Base-by-base conservation (phyloP, 2,329 filamentous ascomycete genomes). In the Knufia fluminis region DNA sequence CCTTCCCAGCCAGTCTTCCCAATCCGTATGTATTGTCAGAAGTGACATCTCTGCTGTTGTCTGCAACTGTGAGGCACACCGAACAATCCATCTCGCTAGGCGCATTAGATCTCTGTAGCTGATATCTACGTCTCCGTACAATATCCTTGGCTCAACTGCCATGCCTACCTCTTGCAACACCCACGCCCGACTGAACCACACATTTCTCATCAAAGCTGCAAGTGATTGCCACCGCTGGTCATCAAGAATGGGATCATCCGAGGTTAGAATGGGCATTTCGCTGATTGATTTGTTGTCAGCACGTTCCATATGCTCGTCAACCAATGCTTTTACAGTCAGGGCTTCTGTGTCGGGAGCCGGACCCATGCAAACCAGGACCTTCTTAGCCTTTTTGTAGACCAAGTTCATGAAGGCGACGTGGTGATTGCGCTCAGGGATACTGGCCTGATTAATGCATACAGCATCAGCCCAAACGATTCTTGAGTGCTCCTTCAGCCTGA, bases 381-480 rank as follows among this genome's bases (percentile, higher is more conserved):
- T 38, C 19, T 38, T 31, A 2, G 59, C 60, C 26, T 53, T 52
- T 2, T 39, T 43, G 46, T 58, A 62, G 19, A 61, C 54, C 4
- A 33, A 44, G 17, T 55, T 48, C 59, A 61, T 62, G 22, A 58
- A 52, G 9, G 46, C 50, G 12, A 60, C 59, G 48, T 60, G 58
- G 9, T 54, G 43, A 38, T 54, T 55, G 28, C 52, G 52, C 48
- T 61, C 60, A 1, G 33, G 31, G 17, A 46, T 48, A 26, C 60
- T 53, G 8, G 12, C n/a, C 39, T 62, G 59, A 46, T 62, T 55
- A 23, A 61, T 60, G 44, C 59, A 60, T 41, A 60, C 52, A 10
- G 57, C 56, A 48, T 60, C 59, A 26, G 52, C 55, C 57, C 56
- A 60, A 19, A 58, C 24, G 12, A 46, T 28, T 28, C 52, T 44